Conservation (phyloP, 306 rosid genomes). For the Aeschynomene evenia region DNA sequence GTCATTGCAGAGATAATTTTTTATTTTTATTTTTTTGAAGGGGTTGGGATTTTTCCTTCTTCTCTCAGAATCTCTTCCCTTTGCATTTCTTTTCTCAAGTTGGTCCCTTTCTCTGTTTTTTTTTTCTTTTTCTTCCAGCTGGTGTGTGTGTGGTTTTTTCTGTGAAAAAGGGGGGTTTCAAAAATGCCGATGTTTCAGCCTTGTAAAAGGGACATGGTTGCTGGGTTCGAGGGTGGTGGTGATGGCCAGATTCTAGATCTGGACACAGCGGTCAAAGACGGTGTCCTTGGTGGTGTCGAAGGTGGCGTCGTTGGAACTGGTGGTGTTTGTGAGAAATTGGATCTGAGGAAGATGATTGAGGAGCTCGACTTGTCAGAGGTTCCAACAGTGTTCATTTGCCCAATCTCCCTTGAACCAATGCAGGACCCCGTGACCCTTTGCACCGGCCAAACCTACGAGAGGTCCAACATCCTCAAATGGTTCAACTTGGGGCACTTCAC, state of each 20-base stretch:
- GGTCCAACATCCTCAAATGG: slow-evolving; percentile 79
- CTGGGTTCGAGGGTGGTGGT: slow-evolving; percentile 62
- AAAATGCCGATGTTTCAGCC: slow-evolving; percentile 78
- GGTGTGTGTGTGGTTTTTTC: neutral
- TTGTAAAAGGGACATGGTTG: slow-evolving; percentile 45
- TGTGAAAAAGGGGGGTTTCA: slow-evolving; percentile 8
- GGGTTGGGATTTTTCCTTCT: neutral
- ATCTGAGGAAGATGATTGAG: slow-evolving; percentile 73
- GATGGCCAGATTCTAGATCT: slow-evolving; percentile 80
- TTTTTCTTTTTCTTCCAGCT: neutral
- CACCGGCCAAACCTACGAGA: slow-evolving; percentile 79
- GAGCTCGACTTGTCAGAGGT: slow-evolving; percentile 70
- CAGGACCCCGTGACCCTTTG: slow-evolving; percentile 85
- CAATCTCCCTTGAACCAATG: slow-evolving; percentile 85
- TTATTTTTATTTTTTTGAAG: neutral
- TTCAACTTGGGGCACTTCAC: slow-evolving; percentile 66
- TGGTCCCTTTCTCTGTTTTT: neutral
- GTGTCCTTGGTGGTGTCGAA: slow-evolving; percentile 58
- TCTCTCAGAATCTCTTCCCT: neutral
- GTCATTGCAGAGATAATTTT: slow-evolving; percentile 29
- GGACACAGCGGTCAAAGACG: slow-evolving; percentile 77
- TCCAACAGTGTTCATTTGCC: slow-evolving; percentile 74
- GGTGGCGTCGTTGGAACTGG: slow-evolving; percentile 37
- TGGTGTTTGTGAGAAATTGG: slow-evolving; percentile 59
- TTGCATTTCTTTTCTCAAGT: slow-evolving; percentile 1